Base-by-base conservation (phyloP, 345 rosid genomes). In the Gossypium longicalyx region DNA sequence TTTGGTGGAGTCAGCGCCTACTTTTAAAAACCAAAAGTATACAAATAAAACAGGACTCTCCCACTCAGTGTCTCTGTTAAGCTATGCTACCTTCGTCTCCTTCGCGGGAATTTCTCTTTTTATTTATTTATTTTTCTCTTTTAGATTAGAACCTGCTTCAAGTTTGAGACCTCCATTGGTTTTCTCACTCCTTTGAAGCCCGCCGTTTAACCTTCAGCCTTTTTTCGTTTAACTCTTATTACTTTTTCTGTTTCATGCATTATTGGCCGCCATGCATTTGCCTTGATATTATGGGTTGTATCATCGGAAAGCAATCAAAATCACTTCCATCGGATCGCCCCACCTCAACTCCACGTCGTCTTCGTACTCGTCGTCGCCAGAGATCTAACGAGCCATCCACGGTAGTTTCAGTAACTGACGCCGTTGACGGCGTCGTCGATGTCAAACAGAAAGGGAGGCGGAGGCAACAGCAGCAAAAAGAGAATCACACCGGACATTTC, bases 231-330 rank as follows among this genome's bases (percentile, higher is more conserved):
- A 5, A 34, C 41, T 34, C 41, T 34, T 34, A 34, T 1, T 34
- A 5, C 41, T 34, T 34, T 34, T 34, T 34, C 41, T 7, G 7
- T 34, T 34, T 34, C 41, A 34, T 19, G 17, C 58, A 45, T 23
- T 56, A 9, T 68, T 2, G 12, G 13, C 7, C 71, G 34, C 71
- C 70, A 74, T 74, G 77, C 77, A 44, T 74, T 66, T 74, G 54
- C 38, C 11, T 53, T 73, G 57, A 70, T 44, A 23, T 27, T 77
- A 89, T 91, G 97, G 97, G 97, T 25, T 91, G 97, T 77, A 83
- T 91, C 59, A 58, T 76, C 47, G 82, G 91, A 68, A 91, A 85
- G 80, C 29, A 58, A n/a, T 62, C 80, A 16, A 0, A 17, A 9
- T 65, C 63, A 66, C 11, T 81, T 67, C 4, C 82, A 66, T n/a